Evolutionary conservation across 2,329 filamentous ascomycete genomes (phyloP).

Genomic region (Calycina herbarum): DNA sequence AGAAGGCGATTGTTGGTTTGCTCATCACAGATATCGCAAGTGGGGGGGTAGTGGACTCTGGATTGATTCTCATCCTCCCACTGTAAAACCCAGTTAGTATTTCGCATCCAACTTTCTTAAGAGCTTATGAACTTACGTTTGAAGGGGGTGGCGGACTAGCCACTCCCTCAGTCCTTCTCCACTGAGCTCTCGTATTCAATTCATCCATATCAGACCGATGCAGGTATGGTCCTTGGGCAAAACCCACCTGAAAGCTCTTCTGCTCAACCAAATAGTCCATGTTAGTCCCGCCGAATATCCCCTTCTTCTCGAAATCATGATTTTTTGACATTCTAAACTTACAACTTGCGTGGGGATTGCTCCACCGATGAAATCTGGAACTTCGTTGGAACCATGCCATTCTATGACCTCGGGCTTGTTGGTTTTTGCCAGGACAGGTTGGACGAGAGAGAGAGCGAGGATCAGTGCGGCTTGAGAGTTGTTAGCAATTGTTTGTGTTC

Average conservation of each 20-base stretch:
- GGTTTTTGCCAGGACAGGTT: too few relatives aligned
- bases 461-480: too few relatives aligned
- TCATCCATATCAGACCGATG: not conserved
- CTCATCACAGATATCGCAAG: not conserved
- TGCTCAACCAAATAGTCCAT: not conserved
- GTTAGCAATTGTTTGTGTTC: too few relatives aligned
- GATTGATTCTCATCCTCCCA: not conserved
- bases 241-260: not conserved
- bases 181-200: not conserved
- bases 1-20: not conserved
- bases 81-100: not conserved
- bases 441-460: too few relatives aligned
- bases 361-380: not conserved
- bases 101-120: not conserved
- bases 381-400: not conserved
- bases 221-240: not conserved
- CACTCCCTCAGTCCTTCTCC: not conserved
- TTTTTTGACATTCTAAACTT: not conserved
- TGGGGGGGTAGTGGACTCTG: not conserved
- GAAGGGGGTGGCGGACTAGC: not conserved
- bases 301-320: not conserved
- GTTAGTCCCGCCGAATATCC: not conserved
- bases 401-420: not conserved
- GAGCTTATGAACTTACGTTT: not conserved
- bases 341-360: not conserved